Evolutionary conservation across 169 alveolate species (phyloP), one percentile per base, ranked within the genome.

Genomic region (Plasmodium vivax): DNA sequence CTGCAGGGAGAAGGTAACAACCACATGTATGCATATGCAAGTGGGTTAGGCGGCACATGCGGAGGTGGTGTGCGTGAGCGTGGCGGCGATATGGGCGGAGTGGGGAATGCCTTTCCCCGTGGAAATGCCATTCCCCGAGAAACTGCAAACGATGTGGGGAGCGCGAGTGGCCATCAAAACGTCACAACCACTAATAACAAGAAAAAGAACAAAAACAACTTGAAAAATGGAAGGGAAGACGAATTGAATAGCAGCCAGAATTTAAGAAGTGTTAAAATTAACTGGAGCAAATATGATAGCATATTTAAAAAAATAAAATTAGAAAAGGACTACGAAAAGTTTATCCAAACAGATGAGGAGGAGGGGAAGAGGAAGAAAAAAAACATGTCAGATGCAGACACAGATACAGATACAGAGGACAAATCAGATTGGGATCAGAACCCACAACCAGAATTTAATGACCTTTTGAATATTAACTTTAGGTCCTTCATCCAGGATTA

Each of bases 231-330:
- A 6, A 80, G 73, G 81, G 94, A 90, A 2, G 92, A 90, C n/a
- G 94, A 90, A 34, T 1, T 90, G 6, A 80, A 80, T 41, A 90
- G 81, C n/a, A 82, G 54, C 54, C 94, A 90, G 10, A 90, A 90
- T 81, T 90, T 90, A 38, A 90, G 94, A 51, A 90, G 81, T 41
- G 81, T 90, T 41, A 90, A 90, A 90, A 81, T 90, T 43, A 90
- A 90, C 32, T 90, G 94, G 94, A 90, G 74, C 68, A 90, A 90
- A 62, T 90, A 36, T 80, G 94, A 90, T 68, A 90, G 73, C 58
- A 80, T 90, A 27, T 90, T 90, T 90, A 80, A 68, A 81, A 90
- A 82, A 62, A 90, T 90, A 14, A 58, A 58, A 9, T 80, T 90
- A 45, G 91, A 90, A 90, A 90, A 82, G 32, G 77, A 90, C 81